Base-by-base conservation (phyloP, 2,329 filamentous ascomycete genomes). In the Botryotinia globosa region DNA sequence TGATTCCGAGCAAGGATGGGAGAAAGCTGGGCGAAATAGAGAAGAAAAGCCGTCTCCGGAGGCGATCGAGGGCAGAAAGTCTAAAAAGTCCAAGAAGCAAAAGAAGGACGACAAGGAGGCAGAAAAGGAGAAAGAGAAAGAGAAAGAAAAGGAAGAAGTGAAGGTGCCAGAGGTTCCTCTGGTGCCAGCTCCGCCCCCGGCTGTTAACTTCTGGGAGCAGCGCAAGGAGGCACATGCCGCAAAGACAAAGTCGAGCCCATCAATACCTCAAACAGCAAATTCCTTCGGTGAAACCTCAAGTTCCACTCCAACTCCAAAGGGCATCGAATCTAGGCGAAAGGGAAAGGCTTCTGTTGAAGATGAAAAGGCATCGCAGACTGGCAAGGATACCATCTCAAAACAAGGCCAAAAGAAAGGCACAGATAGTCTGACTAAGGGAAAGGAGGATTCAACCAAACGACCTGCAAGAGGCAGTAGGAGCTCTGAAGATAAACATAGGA, bases 161-260 rank as follows among this genome's bases (percentile, higher is more conserved):
- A 84, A 85, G 22, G 84, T 87, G 77, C 83, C 89, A 32, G 66
- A 69, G 62, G 22, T 72, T 39, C 82, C 84, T 74, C 85, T 97
- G 59, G 91, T 91, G 64, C 93, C 96, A 74, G 95, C 95, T 29
- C 92, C 94, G 44, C 86, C 92, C 61, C 96, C 96, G 0, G 82
- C 89, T 2, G 92, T 98, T 73, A 99, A 99, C 81, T 85, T 94
- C 75, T 99, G 96, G 95, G 88, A 90, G 75, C 89, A 94, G 82
- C 89, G 94, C 72, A 91, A 87, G 77, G 91, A 94, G 78, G 90
- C 89, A 64, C 72, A 86, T 74, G 82, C 86, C n/a, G 83, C 85
- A 56, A 87, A 86, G 80, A 77, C 80, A 68, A 87, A 85, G 78
- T 81, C 77, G 8, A 74, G 65, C 58, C 69, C 74, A 9, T 69